Conservation (phyloP, 1,284 basidiomycete genomes). For the Ceratobasidium sp. region DNA sequence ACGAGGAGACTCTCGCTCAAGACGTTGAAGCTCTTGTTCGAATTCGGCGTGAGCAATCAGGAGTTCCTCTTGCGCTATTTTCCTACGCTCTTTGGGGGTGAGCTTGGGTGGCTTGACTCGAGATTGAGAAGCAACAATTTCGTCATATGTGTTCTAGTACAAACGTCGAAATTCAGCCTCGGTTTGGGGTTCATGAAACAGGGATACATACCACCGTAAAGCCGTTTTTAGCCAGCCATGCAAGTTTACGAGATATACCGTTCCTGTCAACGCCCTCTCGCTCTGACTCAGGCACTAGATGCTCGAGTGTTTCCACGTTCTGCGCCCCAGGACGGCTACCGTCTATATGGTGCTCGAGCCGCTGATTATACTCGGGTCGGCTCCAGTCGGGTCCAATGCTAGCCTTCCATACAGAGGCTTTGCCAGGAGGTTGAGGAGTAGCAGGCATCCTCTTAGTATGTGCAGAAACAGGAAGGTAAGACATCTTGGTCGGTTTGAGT, state of each 20-base stretch:
- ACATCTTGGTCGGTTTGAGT: neutral
- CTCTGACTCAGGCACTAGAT: slow-evolving; percentile 7
- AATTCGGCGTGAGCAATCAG: neutral
- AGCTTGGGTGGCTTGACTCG: neutral
- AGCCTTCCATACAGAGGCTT: neutral
- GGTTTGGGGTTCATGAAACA: neutral
- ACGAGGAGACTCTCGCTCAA: neutral
- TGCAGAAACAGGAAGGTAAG: slow-evolving; percentile 15
- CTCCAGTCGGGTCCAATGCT: neutral
- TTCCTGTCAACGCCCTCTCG: slow-evolving; percentile 6
- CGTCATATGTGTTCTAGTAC: slow-evolving; percentile 13
- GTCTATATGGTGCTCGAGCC: neutral
- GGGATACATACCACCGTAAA: slow-evolving; percentile 4
- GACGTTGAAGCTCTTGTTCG: neutral
- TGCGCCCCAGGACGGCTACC: neutral
- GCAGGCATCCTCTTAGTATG: neutral
- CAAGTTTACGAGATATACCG: slow-evolving; percentile 21
- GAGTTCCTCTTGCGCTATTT: neutral
- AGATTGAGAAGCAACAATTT: neutral
- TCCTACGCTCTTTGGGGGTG: slow-evolving; percentile 13
- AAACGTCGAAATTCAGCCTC: neutral
- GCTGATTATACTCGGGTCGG: neutral
- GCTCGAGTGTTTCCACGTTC: neutral
- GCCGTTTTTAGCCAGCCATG: slow-evolving; percentile 29
- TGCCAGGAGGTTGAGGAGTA: neutral